Evolutionary conservation across 148 eudicot species (phyloP).

Genomic region (Hydrangea macrophylla): DNA sequence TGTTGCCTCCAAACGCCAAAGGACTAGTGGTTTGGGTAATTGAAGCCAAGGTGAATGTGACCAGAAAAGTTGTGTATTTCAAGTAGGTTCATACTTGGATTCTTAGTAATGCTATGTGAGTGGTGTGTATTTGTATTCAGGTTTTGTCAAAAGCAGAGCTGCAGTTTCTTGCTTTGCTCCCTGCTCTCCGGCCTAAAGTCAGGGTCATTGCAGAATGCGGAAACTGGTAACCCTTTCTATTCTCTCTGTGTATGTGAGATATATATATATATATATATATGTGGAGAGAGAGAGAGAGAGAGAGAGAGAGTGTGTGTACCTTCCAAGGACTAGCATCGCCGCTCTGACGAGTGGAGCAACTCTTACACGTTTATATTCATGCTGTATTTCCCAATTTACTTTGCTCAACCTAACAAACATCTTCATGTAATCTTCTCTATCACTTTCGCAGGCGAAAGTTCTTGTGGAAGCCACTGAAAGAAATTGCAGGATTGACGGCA

Average conservation of each 20-base stretch:
- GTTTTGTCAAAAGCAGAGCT: constrained; percentile 82
- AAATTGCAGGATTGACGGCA: constrained; percentile 58
- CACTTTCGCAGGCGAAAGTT: constrained; percentile 68
- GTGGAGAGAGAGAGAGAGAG: no score
- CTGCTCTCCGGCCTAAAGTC: constrained; percentile 78
- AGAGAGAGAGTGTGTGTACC: no score
- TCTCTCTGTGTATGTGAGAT: background rate
- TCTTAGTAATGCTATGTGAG: background rate
- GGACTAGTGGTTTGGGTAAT: constrained; percentile 80
- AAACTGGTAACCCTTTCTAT: constrained; percentile 53
- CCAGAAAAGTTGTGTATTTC: no score
- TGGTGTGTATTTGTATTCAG: constrained; percentile 19
- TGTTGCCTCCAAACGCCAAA: constrained; percentile 74
- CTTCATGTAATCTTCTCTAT: background rate
- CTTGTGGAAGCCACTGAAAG: constrained; percentile 88
- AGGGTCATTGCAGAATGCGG: constrained; percentile 98
- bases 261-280: no score
- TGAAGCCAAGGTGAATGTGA: constrained; percentile 68
- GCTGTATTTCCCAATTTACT: background rate
- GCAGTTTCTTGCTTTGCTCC: constrained; percentile 89
- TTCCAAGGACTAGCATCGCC: background rate
- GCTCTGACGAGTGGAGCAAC: background rate
- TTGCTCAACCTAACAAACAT: background rate
- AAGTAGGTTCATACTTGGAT: no score
- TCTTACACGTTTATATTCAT: background rate